Evolutionary conservation across 1,284 basidiomycete genomes (phyloP).

Genomic region (Peniophora sp.): DNA sequence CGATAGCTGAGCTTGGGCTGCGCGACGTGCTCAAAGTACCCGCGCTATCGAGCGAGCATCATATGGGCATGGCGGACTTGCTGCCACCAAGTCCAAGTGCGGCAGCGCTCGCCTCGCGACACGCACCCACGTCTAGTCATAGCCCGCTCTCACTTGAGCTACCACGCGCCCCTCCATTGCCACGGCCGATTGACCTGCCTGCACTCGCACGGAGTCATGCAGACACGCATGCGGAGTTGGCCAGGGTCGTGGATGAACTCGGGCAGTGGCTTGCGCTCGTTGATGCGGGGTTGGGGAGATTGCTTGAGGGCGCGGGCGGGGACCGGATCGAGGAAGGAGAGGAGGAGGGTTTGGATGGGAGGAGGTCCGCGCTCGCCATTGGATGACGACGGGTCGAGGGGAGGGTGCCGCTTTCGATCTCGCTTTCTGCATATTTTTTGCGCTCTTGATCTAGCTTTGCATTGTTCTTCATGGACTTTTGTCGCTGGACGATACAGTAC

Average conservation of each 20-base stretch:
- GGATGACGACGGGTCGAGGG: too few relatives aligned
- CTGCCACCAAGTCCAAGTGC: slow-evolving; percentile 73
- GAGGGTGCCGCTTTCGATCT: too few relatives aligned
- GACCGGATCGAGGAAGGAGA: slow-evolving; percentile 55
- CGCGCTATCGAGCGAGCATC: slow-evolving; percentile 59
- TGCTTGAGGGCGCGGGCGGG: slow-evolving; percentile 45
- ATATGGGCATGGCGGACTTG: slow-evolving; percentile 60
- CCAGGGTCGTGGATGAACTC: slow-evolving; percentile 73
- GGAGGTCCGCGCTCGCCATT: too few relatives aligned
- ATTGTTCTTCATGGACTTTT: too few relatives aligned
- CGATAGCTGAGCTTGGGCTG: slow-evolving; percentile 40
- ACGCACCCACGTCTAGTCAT: slow-evolving; percentile 16
- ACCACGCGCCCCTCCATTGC: slow-evolving; percentile 17
- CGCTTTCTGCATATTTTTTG: too few relatives aligned
- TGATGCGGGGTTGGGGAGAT: slow-evolving; percentile 58
- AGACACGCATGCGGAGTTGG: slow-evolving; percentile 65
- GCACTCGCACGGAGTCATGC: slow-evolving; percentile 34
- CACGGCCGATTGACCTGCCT: slow-evolving; percentile 18
- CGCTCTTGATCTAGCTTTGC: too few relatives aligned
- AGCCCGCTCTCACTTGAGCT: slow-evolving; percentile 21
- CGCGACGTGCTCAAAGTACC: slow-evolving; percentile 74
- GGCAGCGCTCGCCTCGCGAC: slow-evolving; percentile 12
- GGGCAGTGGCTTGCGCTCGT: slow-evolving; percentile 76
- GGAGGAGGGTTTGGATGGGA: slow-evolving; percentile 22
- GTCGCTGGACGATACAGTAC: too few relatives aligned